These are phyloP conservation scores for Candida anglica DNA, from an alignment of 805 yeast species.

Conservation along the genomic window DNA sequence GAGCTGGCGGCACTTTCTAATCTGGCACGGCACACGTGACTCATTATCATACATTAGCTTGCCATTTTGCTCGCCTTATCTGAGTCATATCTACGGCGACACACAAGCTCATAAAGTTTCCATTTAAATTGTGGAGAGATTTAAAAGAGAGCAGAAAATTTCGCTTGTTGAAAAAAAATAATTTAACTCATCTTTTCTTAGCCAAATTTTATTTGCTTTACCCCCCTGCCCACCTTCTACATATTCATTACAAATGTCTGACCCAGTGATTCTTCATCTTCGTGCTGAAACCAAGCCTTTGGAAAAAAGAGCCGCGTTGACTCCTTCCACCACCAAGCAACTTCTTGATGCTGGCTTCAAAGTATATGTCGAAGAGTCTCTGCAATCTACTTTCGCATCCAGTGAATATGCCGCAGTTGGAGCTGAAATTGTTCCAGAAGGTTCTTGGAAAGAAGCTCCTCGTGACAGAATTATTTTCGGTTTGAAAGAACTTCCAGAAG, in stretches of 20 bases:
- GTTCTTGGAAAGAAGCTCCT: slow-evolving; percentile 93
- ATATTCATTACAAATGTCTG: slow-evolving; percentile 1
- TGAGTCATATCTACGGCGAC: no score
- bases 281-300: slow-evolving; percentile 97
- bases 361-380: slow-evolving; percentile 82
- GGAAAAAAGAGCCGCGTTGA: slow-evolving; percentile 95
- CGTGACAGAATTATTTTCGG: slow-evolving; percentile 86
- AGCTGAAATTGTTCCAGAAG: slow-evolving; percentile 84
- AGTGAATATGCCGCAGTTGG: slow-evolving; percentile 80
- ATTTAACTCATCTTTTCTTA: no score
- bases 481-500: slow-evolving; percentile 92
- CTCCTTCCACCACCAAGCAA: slow-evolving; percentile 85
- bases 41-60: no score
- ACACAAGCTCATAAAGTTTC: no score
- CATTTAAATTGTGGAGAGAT: no score
- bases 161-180: no score
- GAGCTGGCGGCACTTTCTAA: no score
- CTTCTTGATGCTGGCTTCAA: slow-evolving; percentile 84
- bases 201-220: no score
- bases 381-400: slow-evolving; percentile 74
- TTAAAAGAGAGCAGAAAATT: no score
- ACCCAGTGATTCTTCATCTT: slow-evolving; percentile 72
- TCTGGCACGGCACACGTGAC: no score
- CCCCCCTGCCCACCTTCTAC: background rate
- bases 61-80: no score